A percentile compares a stretch with the other conserved stretches of the same genome.
phyloP scores from a whole-genome alignment of 768 basidiomycete genomes.

The Boletus pseudopeckii region DNA sequence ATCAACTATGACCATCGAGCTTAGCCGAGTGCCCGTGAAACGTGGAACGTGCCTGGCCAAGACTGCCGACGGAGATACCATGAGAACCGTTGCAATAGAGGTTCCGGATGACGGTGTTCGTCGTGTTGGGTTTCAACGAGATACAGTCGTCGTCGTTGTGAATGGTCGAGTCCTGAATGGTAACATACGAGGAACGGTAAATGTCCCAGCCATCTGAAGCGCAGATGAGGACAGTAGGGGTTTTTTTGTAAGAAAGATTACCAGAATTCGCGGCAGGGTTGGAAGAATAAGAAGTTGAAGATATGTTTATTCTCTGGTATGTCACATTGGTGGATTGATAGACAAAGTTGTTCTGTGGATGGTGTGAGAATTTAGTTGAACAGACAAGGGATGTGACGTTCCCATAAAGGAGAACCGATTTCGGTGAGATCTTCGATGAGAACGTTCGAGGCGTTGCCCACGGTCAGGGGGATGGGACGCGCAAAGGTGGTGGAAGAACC shows the following conservation, averaged over 20 bases:
- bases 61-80: constrained; percentile 49
- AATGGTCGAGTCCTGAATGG: constrained; percentile 36
- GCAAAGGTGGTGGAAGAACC: constrained; percentile 43
- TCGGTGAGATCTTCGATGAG: constrained; percentile 38
- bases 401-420: constrained; percentile 43
- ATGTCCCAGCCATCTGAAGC: constrained; percentile 47
- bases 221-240: background rate
- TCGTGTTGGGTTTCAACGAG: constrained; percentile 31
- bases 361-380: background rate
- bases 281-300: constrained; percentile 33
- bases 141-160: constrained; percentile 43
- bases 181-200: constrained; percentile 37
- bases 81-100: constrained; percentile 38
- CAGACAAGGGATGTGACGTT: constrained; percentile 12
- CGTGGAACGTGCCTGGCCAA: constrained; percentile 38
- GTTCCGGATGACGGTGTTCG: constrained; percentile 39
- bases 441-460: constrained; percentile 42
- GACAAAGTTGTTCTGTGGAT: constrained; percentile 36
- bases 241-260: background rate
- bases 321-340: constrained; percentile 42
- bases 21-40: background rate
- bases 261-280: constrained; percentile 36
- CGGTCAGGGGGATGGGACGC: constrained; percentile 42
- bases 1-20: background rate
- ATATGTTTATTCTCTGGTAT: constrained; percentile 38